These are phyloP conservation scores for Polychaeton citri DNA, from an alignment of 2,329 filamentous ascomycete species.

Conservation along the genomic window DNA sequence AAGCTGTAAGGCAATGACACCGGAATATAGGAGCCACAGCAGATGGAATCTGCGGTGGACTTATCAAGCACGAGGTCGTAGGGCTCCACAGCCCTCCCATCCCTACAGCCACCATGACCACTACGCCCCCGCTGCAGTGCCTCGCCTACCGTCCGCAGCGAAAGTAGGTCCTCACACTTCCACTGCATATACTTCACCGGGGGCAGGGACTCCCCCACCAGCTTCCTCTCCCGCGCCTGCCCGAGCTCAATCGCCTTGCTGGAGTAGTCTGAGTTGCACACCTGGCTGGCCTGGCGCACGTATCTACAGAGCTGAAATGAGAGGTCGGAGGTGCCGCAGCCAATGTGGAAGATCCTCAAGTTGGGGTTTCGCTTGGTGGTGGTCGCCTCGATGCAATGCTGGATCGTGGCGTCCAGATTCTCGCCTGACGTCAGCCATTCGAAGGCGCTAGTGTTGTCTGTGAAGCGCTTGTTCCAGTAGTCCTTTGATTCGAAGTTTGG, in stretches of 20 bases:
- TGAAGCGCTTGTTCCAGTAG: constrained; percentile 27
- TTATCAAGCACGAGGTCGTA: constrained; percentile 1
- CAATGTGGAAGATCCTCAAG: constrained; percentile 23
- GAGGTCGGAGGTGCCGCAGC: constrained; percentile 25
- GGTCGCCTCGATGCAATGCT: background rate
- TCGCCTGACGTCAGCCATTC: background rate
- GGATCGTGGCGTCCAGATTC: background rate
- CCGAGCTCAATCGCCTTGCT: constrained; percentile 22
- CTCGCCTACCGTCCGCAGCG: background rate
- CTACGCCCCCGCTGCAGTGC: background rate
- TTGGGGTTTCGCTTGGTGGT: constrained; percentile 14
- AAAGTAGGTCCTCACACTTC: background rate
- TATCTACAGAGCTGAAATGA: constrained; percentile 23
- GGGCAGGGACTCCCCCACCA: background rate
- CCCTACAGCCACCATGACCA: too few relatives aligned
- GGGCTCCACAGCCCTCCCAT: background rate
- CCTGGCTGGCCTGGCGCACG: constrained; percentile 17
- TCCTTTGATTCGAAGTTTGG: constrained; percentile 21
- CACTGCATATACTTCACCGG: background rate
- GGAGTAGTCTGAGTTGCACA: constrained; percentile 28
- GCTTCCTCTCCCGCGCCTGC: constrained; percentile 13
- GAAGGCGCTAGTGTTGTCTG: background rate
- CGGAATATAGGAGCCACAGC: constrained; percentile 6
- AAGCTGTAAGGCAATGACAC: background rate
- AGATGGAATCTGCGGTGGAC: constrained; percentile 1